Conservation (phyloP, 2,329 filamentous ascomycete species). For the Fusarium sacchari region DNA sequence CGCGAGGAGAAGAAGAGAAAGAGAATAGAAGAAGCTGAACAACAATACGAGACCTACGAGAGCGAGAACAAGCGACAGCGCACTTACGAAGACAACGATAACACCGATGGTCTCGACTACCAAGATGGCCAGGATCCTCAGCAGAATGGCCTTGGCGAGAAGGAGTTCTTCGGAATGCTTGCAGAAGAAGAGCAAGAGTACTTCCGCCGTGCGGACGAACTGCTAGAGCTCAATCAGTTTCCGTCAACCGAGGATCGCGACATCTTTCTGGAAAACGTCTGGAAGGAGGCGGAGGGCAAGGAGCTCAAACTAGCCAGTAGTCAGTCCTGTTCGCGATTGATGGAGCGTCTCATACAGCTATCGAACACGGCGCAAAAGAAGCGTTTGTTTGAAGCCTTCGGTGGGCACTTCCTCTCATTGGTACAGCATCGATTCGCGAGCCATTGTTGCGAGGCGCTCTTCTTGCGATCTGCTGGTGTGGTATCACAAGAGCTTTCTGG, state of each 20-base stretch:
- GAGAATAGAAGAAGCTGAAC: constrained; percentile 44
- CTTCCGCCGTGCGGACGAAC: constrained; percentile 88
- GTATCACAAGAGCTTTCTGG: constrained; percentile 77
- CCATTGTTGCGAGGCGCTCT: constrained; percentile 95
- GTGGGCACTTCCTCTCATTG: constrained; percentile 85
- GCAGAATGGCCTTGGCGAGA: constrained; percentile 58
- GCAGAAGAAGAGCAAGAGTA: constrained; percentile 95
- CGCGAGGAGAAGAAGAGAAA: constrained; percentile 57
- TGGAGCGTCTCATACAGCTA: constrained; percentile 89
- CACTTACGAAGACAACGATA: constrained; percentile 36
- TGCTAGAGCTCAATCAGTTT: constrained; percentile 92
- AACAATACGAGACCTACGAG: constrained; percentile 29
- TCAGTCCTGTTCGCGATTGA: constrained; percentile 91
- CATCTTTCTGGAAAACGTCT: constrained; percentile 82
- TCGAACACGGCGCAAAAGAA: constrained; percentile 85
- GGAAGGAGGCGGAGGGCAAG: constrained; percentile 86
- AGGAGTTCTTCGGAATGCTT: constrained; percentile 91
- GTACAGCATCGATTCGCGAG: constrained; percentile 96
- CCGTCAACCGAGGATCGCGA: constrained; percentile 76
- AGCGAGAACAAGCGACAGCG: constrained; percentile 42
- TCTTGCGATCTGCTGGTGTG: constrained; percentile 81
- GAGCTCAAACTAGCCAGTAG: constrained; percentile 96
- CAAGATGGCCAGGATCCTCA: constrained; percentile 39
- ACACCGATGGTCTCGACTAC: constrained; percentile 35
- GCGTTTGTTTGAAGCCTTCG: constrained; percentile 85